Conservation (phyloP, 495 filamentous ascomycete genomes). For the Aspergillus funiculosus region DNA sequence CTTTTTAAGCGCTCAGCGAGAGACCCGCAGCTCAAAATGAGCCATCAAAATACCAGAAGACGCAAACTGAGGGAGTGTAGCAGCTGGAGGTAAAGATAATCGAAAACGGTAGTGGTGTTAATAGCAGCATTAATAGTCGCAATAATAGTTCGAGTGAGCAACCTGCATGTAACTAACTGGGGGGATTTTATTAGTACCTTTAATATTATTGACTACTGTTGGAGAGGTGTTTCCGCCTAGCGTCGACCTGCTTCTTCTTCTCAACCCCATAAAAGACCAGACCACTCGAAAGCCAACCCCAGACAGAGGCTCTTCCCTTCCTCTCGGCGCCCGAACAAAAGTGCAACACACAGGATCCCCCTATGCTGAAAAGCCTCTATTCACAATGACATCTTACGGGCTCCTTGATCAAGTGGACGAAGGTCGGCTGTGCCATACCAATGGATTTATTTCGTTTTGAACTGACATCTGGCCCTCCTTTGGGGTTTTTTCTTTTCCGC, state of each 20-base stretch:
- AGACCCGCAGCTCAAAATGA: neutral
- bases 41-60: neutral
- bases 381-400: conserved; percentile 42
- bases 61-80: neutral
- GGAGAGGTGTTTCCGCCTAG: conserved; percentile 18
- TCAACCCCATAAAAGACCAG: too few relatives aligned
- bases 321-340: conserved; percentile 16
- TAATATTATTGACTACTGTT: too few relatives aligned
- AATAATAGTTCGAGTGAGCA: conserved; percentile 7
- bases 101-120: neutral
- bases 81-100: neutral
- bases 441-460: conserved; percentile 8
- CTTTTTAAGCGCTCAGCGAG: neutral
- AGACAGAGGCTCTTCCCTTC: neutral
- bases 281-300: conserved; percentile 16
- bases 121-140: conserved; percentile 6
- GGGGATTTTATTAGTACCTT: neutral
- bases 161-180: conserved; percentile 1
- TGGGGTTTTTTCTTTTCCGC: too few relatives aligned
- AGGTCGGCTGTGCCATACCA: conserved; percentile 31
- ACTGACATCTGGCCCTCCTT: too few relatives aligned
- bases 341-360: conserved; percentile 7
- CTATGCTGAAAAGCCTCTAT: conserved; percentile 6
- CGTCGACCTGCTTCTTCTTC: conserved; percentile 9
- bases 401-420: conserved; percentile 48